A percentile compares a stretch with the other conserved stretches of the same genome.
Evolutionary conservation across 2,329 filamentous ascomycete genomes (phyloP).

Genomic region (Fusarium robinianum): DNA sequence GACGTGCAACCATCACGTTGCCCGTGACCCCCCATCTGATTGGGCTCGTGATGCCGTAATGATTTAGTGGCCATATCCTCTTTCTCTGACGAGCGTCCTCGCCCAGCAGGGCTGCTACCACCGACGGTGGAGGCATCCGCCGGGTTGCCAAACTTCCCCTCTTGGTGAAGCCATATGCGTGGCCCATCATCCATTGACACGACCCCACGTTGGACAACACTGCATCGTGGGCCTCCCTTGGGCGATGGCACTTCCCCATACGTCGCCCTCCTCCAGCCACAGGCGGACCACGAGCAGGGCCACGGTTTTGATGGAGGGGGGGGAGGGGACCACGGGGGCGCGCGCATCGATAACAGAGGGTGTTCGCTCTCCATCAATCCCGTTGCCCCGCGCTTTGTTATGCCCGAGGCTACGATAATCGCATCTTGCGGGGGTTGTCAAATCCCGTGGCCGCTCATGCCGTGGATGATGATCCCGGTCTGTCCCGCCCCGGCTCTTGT

Average conservation of each 20-base stretch:
- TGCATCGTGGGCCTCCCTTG: slow-evolving; percentile 31
- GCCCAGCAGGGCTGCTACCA: slow-evolving; percentile 22
- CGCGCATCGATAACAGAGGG: slow-evolving; percentile 25
- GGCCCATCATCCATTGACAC: slow-evolving; percentile 35
- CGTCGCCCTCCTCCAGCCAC: slow-evolving; percentile 22
- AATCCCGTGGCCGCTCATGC: slow-evolving; percentile 25
- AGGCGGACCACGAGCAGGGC: slow-evolving; percentile 9
- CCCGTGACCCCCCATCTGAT: slow-evolving; percentile 27
- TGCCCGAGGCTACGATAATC: slow-evolving; percentile 29
- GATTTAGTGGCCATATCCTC: slow-evolving; percentile 23
- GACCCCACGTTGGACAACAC: slow-evolving; percentile 38
- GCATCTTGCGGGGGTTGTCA: slow-evolving; percentile 32
- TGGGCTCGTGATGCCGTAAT: slow-evolving; percentile 30
- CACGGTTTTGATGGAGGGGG: too few species aligned
- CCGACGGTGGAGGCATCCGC: slow-evolving; percentile 22
- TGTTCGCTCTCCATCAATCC: slow-evolving; percentile 30
- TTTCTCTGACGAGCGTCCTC: slow-evolving; percentile 23
- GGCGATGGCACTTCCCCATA: slow-evolving; percentile 25
- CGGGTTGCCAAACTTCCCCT: slow-evolving; percentile 23
- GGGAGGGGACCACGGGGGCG: too few species aligned
- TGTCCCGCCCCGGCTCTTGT: slow-evolving; percentile 32
- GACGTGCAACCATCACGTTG: slow-evolving; percentile 35
- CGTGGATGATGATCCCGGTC: slow-evolving; percentile 33
- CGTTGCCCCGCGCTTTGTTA: slow-evolving; percentile 34
- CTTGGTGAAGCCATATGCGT: slow-evolving; percentile 21